Evolutionary conservation across 1,139 yeast genomes (phyloP).

Genomic region (Lodderomyces margitis): DNA sequence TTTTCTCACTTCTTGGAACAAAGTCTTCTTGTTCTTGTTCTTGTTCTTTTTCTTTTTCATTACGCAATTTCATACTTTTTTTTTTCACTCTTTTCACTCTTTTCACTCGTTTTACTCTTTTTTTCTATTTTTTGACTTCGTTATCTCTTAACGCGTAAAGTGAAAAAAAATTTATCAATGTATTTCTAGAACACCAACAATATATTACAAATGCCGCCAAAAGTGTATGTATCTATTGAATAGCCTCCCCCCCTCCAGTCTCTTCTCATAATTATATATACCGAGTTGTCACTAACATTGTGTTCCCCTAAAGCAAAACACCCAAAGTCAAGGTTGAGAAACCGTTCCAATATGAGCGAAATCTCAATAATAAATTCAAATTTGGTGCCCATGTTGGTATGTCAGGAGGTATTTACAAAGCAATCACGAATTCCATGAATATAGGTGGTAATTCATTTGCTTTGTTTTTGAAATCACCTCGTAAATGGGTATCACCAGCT

Average conservation of each 20-base stretch:
- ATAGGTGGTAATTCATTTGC: constrained; percentile 89
- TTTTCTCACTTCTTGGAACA: no score
- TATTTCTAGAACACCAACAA: no score
- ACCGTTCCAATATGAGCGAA: constrained; percentile 24
- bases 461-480: constrained; percentile 82
- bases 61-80: constrained; percentile 2
- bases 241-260: neutral
- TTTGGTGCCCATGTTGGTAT: constrained; percentile 84
- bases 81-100: neutral
- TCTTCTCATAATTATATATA: no score
- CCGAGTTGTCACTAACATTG: neutral
- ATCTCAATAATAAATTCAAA: constrained; percentile 32
- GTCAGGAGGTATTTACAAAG: constrained; percentile 72
- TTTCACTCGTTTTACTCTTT: constrained; percentile 2
- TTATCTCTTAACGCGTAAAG: constrained; percentile 7
- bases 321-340: constrained; percentile 11
- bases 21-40: no score
- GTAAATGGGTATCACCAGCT: constrained; percentile 87
- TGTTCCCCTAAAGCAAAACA: constrained; percentile 2
- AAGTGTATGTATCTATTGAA: constrained; percentile 11
- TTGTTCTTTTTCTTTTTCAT: constrained; percentile 1
- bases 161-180: no score
- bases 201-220: constrained; percentile 14
- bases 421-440: constrained; percentile 71
- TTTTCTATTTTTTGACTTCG: neutral